phyloP scores from a whole-genome alignment of 768 basidiomycete genomes.

The Imleria badia region DNA sequence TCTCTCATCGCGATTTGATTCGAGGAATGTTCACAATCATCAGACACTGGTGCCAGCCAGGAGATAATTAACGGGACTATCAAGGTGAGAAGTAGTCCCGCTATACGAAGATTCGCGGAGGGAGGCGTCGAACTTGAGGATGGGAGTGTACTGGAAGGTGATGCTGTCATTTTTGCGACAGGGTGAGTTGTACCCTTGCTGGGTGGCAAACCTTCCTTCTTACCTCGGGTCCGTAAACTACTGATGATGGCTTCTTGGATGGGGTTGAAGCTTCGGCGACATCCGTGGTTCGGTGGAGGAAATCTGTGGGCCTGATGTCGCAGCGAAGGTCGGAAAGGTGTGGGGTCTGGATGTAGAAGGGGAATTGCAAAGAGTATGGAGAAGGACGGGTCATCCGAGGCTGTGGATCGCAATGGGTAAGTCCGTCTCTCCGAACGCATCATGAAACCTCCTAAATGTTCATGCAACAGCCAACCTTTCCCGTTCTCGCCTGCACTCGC shows the following conservation, averaged over 20 bases:
- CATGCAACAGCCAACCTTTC: conserved; percentile 17
- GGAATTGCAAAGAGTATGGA: conserved; percentile 48
- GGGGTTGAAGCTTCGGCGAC: conserved; percentile 43
- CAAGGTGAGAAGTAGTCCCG: conserved; percentile 45
- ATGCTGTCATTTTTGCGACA: conserved; percentile 35
- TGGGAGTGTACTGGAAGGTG: conserved; percentile 25
- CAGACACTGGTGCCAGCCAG: conserved; percentile 41
- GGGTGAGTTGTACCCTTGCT: conserved; percentile 22
- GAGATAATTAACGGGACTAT: conserved; percentile 50
- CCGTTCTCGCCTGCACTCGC: conserved; percentile 27
- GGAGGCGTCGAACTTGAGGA: conserved; percentile 30
- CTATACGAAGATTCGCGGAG: conserved; percentile 28
- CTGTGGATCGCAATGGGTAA: conserved; percentile 30
- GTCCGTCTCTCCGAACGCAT: not conserved
- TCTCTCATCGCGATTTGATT: not conserved
- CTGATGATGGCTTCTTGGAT: not conserved
- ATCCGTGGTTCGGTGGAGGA: conserved; percentile 37
- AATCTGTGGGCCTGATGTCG: conserved; percentile 49
- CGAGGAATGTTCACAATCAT: not conserved
- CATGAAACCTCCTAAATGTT: not conserved
- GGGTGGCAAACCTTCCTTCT: not conserved
- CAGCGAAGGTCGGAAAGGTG: conserved; percentile 46
- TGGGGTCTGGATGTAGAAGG: conserved; percentile 70
- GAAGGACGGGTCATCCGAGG: conserved; percentile 36
- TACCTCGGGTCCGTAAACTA: not conserved